phyloP scores from a whole-genome alignment of 2,329 filamentous ascomycete species.

The Eurotiales sp. region DNA sequence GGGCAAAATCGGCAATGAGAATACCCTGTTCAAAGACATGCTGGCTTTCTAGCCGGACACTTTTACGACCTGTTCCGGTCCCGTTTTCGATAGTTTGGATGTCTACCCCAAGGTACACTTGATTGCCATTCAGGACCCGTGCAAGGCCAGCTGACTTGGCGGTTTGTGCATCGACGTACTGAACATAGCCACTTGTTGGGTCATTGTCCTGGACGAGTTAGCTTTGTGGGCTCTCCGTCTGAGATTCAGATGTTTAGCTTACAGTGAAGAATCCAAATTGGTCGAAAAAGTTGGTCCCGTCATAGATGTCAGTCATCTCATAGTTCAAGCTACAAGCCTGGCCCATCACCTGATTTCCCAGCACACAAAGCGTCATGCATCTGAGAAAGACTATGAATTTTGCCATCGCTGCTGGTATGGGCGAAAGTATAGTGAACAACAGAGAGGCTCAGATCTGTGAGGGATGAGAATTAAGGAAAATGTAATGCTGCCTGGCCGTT shows the following conservation, averaged over 20 bases:
- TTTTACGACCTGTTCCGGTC: slow-evolving; percentile 49
- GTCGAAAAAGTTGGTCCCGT: slow-evolving; percentile 43
- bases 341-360: background rate
- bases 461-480: background rate
- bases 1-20: slow-evolving; percentile 46
- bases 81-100: slow-evolving; percentile 51
- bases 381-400: background rate
- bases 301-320: background rate
- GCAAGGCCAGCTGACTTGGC: slow-evolving; percentile 59
- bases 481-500: no score
- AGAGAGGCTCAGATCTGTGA: background rate
- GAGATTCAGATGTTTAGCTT: no score
- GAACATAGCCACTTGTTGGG: slow-evolving; percentile 71
- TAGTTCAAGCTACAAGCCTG: background rate
- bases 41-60: slow-evolving; percentile 43
- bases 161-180: slow-evolving; percentile 58
- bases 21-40: slow-evolving; percentile 44
- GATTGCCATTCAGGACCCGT: slow-evolving; percentile 48
- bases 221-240: no score
- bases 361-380: background rate
- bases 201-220: slow-evolving; percentile 49
- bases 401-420: background rate
- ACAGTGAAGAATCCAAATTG: slow-evolving; percentile 52
- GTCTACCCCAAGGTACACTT: slow-evolving; percentile 68
- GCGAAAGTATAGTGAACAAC: background rate